phyloP scores from a whole-genome alignment of 2,329 filamentous ascomycete species.

The Dactylellina leptospora region DNA sequence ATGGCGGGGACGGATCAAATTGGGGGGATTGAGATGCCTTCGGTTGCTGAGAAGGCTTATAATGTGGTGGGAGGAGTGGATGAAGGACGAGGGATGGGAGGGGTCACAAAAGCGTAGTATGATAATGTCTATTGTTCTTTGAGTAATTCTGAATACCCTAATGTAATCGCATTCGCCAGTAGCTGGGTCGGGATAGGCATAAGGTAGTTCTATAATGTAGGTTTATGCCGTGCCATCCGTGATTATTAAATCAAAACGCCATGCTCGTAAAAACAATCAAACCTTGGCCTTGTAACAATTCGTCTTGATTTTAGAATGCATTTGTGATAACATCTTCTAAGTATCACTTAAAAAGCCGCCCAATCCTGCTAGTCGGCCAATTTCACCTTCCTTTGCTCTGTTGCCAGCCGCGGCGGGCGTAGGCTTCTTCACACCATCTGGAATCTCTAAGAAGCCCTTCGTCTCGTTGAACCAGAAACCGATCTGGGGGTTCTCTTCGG shows the following conservation, averaged over 20 bases:
- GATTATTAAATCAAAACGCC: neutral
- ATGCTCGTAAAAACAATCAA: neutral
- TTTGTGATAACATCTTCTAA: constrained; percentile 14
- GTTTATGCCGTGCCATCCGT: neutral
- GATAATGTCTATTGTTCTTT: no score
- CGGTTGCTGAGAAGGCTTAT: constrained; percentile 1
- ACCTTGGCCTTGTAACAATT: no score
- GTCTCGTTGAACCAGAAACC: constrained; percentile 58
- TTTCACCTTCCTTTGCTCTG: constrained; percentile 61
- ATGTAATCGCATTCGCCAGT: no score
- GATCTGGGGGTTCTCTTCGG: constrained; percentile 57
- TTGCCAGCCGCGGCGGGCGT: constrained; percentile 61
- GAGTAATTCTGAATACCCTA: no score
- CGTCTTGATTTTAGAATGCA: no score
- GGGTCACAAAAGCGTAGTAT: constrained; percentile 4
- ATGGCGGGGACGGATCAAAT: neutral
- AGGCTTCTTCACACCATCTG: constrained; percentile 63
- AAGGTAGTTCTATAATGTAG: neutral
- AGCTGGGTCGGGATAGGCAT: neutral
- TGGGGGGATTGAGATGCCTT: constrained; percentile 1
- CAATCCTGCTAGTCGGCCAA: constrained; percentile 54
- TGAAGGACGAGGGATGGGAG: neutral
- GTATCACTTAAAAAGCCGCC: constrained; percentile 56
- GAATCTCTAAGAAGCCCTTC: constrained; percentile 57
- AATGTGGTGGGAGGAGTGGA: constrained; percentile 8